Evolutionary conservation across 176 grass and related monocot genomes (phyloP).

Genomic region (Pharus latifolius): DNA sequence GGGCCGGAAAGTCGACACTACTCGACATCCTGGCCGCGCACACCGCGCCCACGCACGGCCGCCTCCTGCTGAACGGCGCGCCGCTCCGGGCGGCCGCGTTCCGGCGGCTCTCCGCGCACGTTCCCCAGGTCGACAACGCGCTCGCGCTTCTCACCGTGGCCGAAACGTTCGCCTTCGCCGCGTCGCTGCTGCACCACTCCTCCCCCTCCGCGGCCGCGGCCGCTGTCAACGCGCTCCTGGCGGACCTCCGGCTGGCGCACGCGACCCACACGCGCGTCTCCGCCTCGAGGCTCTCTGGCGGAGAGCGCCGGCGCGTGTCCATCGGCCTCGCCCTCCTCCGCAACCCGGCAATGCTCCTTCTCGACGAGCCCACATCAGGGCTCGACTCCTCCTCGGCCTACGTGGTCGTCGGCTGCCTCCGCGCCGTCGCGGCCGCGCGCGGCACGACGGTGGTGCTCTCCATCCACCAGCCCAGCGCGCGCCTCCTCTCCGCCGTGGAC

Average conservation of each 20-base stretch:
- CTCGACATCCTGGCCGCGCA: conserved; percentile 83
- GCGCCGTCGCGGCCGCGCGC: conserved; percentile 36
- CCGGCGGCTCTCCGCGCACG: conserved; percentile 68
- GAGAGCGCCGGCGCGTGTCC: conserved; percentile 80
- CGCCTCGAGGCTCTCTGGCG: conserved; percentile 52
- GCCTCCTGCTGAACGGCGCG: conserved; percentile 53
- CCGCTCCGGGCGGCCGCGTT: conserved; percentile 52
- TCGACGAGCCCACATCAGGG: conserved; percentile 88
- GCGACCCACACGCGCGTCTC: conserved; percentile 56
- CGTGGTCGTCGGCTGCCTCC: conserved; percentile 64
- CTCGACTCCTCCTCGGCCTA: conserved; percentile 81
- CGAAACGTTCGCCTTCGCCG: conserved; percentile 83
- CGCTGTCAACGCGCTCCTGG: conserved; percentile 35
- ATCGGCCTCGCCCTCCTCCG: conserved; percentile 77
- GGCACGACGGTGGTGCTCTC: conserved; percentile 67
- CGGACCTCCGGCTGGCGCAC: conserved; percentile 58
- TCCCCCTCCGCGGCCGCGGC: not conserved
- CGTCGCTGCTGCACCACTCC: conserved; percentile 40
- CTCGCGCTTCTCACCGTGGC: conserved; percentile 75
- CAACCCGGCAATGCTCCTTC: conserved; percentile 60
- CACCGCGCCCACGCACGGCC: conserved; percentile 47
- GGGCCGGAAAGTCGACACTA: conserved; percentile 86
- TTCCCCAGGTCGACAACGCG: conserved; percentile 62
- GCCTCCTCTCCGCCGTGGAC: conserved; percentile 75
- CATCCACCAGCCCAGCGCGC: conserved; percentile 89